Evolutionary conservation across 352 stramenopile genomes (phyloP), one percentile per base, ranked within the genome.

Genomic region (Phytopythium chamaehyphon): DNA sequence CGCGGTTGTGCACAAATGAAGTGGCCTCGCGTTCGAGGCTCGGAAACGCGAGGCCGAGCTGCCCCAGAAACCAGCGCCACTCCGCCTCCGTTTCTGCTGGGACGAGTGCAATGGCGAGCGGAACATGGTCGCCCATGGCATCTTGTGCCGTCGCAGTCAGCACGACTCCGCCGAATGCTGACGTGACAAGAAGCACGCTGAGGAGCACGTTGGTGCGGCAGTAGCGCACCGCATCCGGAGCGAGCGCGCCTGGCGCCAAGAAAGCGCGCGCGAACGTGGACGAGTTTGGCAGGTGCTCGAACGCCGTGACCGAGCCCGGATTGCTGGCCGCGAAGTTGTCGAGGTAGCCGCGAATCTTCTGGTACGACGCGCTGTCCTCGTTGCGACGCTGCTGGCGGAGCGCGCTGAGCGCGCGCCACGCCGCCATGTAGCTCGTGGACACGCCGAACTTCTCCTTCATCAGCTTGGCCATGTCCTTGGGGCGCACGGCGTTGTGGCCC

Each of bases 391-490:
- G 71, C 53, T 89, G 77, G 19, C 76, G 68, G 40, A 89, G 88
- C 6, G 76, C 73, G 52, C 67, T 85, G 16, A 91, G 59, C 11
- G 81, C 81, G 36, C 81, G 68, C 81, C 81, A 91, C 8, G 81
- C 77, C 15, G 81, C 88, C 81, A 91, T 89, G 46, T 91, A 91
- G 14, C 73, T 87, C 45, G 77, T 71, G 38, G 78, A 74, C 12
- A 91, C 76, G 16, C 81, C 81, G 47, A 89, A 91, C 40, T 89
- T 82, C 47, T 89, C 76, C 62, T 87, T 91, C 76, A 91, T 89
- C 48, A 91, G 84, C 43, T 81, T 65, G 28, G 76, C 82, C 60
- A 91, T 86, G 54, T 91, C 77, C 23, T 86, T 81, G 6, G 81
- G 81, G 21, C 84, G 84, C 18, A 91, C 74, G 5, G 66, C 57